phyloP scores from a whole-genome alignment of 495 filamentous ascomycete genomes.

The Aspergillus steynii region DNA sequence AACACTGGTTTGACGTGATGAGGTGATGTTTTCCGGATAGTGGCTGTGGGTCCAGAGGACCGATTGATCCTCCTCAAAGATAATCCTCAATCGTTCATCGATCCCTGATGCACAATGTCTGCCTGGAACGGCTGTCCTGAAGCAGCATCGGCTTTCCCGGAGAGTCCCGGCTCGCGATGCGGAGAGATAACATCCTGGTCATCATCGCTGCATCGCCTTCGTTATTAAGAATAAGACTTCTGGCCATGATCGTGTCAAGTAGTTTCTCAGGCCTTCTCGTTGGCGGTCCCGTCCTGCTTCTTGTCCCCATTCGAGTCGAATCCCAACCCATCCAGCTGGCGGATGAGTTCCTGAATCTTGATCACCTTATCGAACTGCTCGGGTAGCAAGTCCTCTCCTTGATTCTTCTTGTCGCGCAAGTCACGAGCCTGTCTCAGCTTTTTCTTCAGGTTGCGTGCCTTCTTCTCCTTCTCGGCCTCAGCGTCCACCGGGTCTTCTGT shows the following conservation, averaged over 20 bases:
- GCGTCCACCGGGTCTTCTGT: slow-evolving; percentile 50
- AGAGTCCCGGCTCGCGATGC: background rate
- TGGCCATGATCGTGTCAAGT: background rate
- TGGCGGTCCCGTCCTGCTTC: slow-evolving; percentile 27
- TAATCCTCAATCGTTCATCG: background rate
- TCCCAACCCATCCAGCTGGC: slow-evolving; percentile 83
- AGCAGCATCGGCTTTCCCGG: background rate
- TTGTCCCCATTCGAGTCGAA: slow-evolving; percentile 69
- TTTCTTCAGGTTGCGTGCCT: slow-evolving; percentile 90
- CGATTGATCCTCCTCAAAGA: background rate
- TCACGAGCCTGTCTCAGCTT: slow-evolving; percentile 93
- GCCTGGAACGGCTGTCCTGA: background rate
- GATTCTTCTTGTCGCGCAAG: slow-evolving; percentile 85
- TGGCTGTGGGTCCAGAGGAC: background rate
- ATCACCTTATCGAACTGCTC: slow-evolving; percentile 98
- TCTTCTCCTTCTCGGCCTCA: slow-evolving; percentile 85
- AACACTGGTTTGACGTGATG: background rate
- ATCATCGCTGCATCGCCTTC: background rate
- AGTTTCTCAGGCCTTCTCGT: slow-evolving; percentile 11
- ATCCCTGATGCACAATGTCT: background rate
- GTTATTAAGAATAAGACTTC: background rate
- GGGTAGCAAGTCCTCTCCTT: slow-evolving; percentile 76
- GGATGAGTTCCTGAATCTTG: slow-evolving; percentile 89
- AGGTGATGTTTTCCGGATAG: background rate
- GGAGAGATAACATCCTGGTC: background rate